Evolutionary conservation across 2,329 filamentous ascomycete genomes (phyloP).

Genomic region (Talaromyces sp.): DNA sequence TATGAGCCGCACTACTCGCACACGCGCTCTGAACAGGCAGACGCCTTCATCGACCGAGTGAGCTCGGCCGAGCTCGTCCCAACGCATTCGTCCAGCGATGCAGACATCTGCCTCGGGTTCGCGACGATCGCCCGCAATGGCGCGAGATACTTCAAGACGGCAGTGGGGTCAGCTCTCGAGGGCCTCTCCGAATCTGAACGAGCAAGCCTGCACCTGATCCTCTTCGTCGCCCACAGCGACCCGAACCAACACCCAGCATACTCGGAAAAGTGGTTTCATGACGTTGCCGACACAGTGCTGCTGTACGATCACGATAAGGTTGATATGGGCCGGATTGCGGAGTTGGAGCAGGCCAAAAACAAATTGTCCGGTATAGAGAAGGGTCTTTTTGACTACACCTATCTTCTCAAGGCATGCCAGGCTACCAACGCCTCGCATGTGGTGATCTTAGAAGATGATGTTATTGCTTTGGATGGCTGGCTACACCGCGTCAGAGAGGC

Average conservation of each 20-base stretch:
- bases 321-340: constrained; percentile 27
- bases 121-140: constrained; percentile 36
- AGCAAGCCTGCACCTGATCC: constrained; percentile 34
- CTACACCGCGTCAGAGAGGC: constrained; percentile 36
- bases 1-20: neutral
- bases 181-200: constrained; percentile 39
- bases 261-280: constrained; percentile 35
- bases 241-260: constrained; percentile 38
- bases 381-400: constrained; percentile 40
- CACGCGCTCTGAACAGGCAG: constrained; percentile 1
- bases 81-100: neutral
- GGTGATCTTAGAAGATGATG: constrained; percentile 44
- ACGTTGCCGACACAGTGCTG: constrained; percentile 36
- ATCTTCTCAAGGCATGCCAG: constrained; percentile 37
- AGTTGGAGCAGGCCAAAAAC: constrained; percentile 27
- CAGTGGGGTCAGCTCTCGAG: constrained; percentile 41
- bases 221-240: constrained; percentile 42
- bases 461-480: constrained; percentile 44
- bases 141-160: constrained; percentile 35
- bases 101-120: constrained; percentile 36
- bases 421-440: constrained; percentile 34
- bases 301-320: constrained; percentile 32
- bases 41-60: neutral
- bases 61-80: neutral
- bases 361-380: constrained; percentile 32